A percentile compares a stretch with the other conserved stretches of the same genome.
These are phyloP conservation scores for Alternaria alternata DNA, from an alignment of 2,329 filamentous ascomycete species.

Conservation along the genomic window DNA sequence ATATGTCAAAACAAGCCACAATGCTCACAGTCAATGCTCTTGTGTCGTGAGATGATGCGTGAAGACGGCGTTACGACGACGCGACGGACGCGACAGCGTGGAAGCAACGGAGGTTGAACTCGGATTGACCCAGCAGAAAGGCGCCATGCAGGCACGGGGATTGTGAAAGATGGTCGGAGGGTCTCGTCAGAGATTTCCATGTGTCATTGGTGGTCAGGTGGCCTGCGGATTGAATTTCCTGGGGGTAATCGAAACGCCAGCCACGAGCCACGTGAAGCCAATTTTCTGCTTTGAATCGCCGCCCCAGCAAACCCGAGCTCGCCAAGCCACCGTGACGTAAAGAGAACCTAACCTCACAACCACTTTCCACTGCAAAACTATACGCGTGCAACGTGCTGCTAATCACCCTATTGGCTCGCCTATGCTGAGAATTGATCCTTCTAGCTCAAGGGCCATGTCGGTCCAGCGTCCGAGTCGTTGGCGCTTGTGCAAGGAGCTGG, in stretches of 20 bases:
- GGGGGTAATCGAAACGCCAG: conserved; percentile 26
- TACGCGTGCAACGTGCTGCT: conserved; percentile 25
- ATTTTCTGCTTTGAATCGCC: conserved; percentile 24
- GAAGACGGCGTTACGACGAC: conserved; percentile 9
- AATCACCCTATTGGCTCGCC: conserved; percentile 23
- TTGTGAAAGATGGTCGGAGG: conserved; percentile 29
- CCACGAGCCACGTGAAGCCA: conserved; percentile 24
- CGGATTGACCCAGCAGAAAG: conserved; percentile 20
- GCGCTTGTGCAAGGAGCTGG: conserved; percentile 36
- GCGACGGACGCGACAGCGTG: conserved; percentile 24
- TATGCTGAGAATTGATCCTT: conserved; percentile 31
- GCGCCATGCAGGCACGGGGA: conserved; percentile 34
- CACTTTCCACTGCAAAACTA: conserved; percentile 32
- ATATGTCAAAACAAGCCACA: conserved; percentile 16
- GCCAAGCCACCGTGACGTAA: conserved; percentile 36
- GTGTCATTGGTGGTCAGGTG: conserved; percentile 36
- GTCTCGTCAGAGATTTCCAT: conserved; percentile 39
- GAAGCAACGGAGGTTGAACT: conserved; percentile 20
- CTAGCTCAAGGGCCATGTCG: conserved; percentile 32
- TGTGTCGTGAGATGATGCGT: conserved; percentile 22
- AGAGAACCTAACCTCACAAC: conserved; percentile 27
- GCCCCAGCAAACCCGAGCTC: conserved; percentile 12
- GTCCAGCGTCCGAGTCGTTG: conserved; percentile 36
- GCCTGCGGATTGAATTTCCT: conserved; percentile 22
- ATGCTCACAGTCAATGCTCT: conserved; percentile 9